phyloP scores from a whole-genome alignment of 139 green algal genomes.

The Nannochloris sp. region DNA sequence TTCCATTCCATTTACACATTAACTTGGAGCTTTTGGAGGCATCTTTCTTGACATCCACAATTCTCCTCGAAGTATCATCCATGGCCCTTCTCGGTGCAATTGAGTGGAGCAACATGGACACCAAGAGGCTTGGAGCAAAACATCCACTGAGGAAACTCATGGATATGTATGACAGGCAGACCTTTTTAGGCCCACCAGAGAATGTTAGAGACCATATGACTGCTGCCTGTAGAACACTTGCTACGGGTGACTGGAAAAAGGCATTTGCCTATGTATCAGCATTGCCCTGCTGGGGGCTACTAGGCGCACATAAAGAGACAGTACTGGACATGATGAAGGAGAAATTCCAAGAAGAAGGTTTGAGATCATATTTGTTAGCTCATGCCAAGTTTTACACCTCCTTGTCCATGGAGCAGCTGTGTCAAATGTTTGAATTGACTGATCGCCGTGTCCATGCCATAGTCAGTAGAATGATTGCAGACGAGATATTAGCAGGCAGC shows the following conservation, averaged over 20 bases:
- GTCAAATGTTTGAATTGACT: slow-evolving; percentile 78
- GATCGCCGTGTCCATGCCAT: slow-evolving; percentile 69
- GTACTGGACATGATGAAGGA: slow-evolving; percentile 66
- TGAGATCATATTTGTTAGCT: slow-evolving; percentile 89
- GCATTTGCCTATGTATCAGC: slow-evolving; percentile 50
- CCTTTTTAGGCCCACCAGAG: slow-evolving; percentile 89
- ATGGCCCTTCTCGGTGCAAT: slow-evolving; percentile 48
- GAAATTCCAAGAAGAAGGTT: slow-evolving; percentile 78
- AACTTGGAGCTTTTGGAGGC: slow-evolving; percentile 95
- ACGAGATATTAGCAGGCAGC: slow-evolving; percentile 74
- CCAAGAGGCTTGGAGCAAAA: slow-evolving; percentile 45
- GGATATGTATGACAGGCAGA: slow-evolving; percentile 89
- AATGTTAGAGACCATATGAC: slow-evolving; percentile 97
- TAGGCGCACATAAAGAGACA: slow-evolving; percentile 50
- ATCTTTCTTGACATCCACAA: slow-evolving; percentile 82
- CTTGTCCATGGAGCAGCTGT: slow-evolving; percentile 78
- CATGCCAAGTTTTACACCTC: slow-evolving; percentile 78
- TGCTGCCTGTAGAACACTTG: slow-evolving; percentile 52
- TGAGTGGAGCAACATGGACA: slow-evolving; percentile 7
- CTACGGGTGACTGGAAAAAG: slow-evolving; percentile 73
- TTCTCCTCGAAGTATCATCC: slow-evolving; percentile 88
- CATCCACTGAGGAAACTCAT: slow-evolving; percentile 85
- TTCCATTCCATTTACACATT: slow-evolving; percentile 99
- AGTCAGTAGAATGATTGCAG: slow-evolving; percentile 83
- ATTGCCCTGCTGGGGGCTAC: slow-evolving; percentile 69